phyloP scores from a whole-genome alignment of 176 grass and related monocot species.

The Musa troglodytarum region DNA sequence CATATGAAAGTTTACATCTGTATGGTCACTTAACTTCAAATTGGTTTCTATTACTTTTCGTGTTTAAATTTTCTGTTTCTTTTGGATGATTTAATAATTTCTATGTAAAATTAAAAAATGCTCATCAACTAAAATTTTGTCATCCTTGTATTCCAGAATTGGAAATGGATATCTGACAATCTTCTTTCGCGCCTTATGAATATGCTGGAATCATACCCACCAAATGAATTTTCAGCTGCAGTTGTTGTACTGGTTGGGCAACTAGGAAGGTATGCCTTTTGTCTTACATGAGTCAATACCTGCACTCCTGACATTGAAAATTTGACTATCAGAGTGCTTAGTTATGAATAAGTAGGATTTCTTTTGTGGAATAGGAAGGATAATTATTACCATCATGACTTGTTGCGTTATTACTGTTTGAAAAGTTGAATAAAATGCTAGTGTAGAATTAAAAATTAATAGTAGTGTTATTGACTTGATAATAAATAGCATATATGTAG shows the following conservation, averaged over 20 bases:
- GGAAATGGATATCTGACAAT: constrained; percentile 60
- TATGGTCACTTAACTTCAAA: too few species aligned
- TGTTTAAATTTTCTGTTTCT: not conserved
- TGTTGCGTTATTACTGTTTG: not conserved
- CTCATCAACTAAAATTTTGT: not conserved
- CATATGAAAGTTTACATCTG: too few species aligned
- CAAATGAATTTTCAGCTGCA: constrained; percentile 56
- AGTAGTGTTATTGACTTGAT: not conserved
- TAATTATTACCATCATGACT: not conserved
- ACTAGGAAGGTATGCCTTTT: constrained; percentile 62
- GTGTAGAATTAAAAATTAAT: not conserved
- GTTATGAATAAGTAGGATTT: not conserved
- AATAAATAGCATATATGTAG: not conserved
- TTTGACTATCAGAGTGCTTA: not conserved
- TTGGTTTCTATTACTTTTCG: too few species aligned
- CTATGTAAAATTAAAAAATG: not conserved
- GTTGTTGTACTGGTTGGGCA: constrained; percentile 68
- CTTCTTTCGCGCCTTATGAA: constrained; percentile 45
- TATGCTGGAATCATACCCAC: constrained; percentile 48
- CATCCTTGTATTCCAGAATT: constrained; percentile 38
- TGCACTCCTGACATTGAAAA: not conserved
- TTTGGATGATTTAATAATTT: not conserved
- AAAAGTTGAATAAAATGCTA: not conserved
- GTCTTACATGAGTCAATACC: not conserved
- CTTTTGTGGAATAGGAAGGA: not conserved